These are phyloP conservation scores for Annulohypoxylon maeteangense DNA, from an alignment of 495 filamentous ascomycete species.

Conservation along the genomic window DNA sequence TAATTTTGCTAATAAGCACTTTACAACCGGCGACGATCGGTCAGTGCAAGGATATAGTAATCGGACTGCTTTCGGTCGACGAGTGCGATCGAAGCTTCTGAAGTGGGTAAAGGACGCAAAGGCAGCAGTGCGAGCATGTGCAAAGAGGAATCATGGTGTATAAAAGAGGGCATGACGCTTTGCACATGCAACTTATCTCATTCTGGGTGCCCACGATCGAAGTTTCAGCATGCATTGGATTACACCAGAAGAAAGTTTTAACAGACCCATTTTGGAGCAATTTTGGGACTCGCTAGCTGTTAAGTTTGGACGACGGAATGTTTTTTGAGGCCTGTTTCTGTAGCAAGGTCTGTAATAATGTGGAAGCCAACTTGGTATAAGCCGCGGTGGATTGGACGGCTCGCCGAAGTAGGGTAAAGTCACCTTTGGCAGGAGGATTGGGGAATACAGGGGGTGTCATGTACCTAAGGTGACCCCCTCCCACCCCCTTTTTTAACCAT, in stretches of 20 bases:
- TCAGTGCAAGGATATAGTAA: slow-evolving; percentile 4
- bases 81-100: slow-evolving; percentile 38
- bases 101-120: slow-evolving; percentile 45
- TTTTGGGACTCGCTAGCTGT: slow-evolving; percentile 38
- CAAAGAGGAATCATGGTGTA: slow-evolving; percentile 29
- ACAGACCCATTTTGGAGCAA: slow-evolving; percentile 40
- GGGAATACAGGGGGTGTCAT: slow-evolving; percentile 30
- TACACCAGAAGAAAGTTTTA: slow-evolving; percentile 42
- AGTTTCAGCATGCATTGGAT: slow-evolving; percentile 44
- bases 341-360: slow-evolving; percentile 40
- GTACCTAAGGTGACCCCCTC: slow-evolving; percentile 24
- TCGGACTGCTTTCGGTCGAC: slow-evolving; percentile 27
- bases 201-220: slow-evolving; percentile 8
- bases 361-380: slow-evolving; percentile 48
- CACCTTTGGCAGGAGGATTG: slow-evolving; percentile 37
- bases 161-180: neutral
- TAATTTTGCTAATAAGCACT: slow-evolving; percentile 15
- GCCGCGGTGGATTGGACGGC: slow-evolving; percentile 34
- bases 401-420: slow-evolving; percentile 46
- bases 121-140: slow-evolving; percentile 39
- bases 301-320: slow-evolving; percentile 29
- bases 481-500: neutral
- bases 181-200: neutral
- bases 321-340: slow-evolving; percentile 42
- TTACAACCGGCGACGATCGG: neutral